Evolutionary conservation across 257 asterid genomes (phyloP), one percentile per base, ranked within the genome.

Genomic region (Solanum chiquidenum): DNA sequence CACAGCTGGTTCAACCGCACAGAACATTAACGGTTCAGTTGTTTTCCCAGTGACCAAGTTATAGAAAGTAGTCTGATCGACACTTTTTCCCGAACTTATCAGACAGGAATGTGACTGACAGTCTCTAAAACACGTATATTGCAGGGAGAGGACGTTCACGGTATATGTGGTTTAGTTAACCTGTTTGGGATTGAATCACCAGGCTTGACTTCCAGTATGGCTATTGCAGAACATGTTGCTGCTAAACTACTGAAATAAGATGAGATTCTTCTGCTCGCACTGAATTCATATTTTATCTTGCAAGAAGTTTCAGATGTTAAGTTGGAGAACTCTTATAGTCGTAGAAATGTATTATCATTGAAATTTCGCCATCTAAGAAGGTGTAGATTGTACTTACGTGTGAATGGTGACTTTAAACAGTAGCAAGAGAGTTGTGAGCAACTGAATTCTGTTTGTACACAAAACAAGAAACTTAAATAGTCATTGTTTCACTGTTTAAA

Each of bases 101-200:
- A 42, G n/a, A 77, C 25, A 13, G 0, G 25, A 25, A 77, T 25
- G 46, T 35, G 37, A 35, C 58, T 80, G 66, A 46, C 0, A 0
- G 86, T 82, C 20, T 49, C 12, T 82, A 29, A 82, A 82, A 74
- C 29, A 12, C 20, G 0, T 37, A 1, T 38, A 1, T 18, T 88
- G 87, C 94, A 96, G 99, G 98, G 97, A 72, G 98, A 94, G 88
- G 94, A 92, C 10, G 12, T 73, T 86, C 96, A 94, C 60, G 95
- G 95, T 13, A 40, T 94, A 31, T 86, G 84, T 82, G 98, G 98
- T 12, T 94, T 96, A 9, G 72, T 96, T 11, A 95, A 94, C 91
- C 95, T 96, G 55, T 91, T 95, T 46, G 99, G 99, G 35, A 94
- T 96, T 34, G 99, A 96, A 89, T 95, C 99, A 42, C 99, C 98